These are phyloP conservation scores for Erigeron canadensis DNA, from an alignment of 129 eudicot genomes.

Conservation along the genomic window DNA sequence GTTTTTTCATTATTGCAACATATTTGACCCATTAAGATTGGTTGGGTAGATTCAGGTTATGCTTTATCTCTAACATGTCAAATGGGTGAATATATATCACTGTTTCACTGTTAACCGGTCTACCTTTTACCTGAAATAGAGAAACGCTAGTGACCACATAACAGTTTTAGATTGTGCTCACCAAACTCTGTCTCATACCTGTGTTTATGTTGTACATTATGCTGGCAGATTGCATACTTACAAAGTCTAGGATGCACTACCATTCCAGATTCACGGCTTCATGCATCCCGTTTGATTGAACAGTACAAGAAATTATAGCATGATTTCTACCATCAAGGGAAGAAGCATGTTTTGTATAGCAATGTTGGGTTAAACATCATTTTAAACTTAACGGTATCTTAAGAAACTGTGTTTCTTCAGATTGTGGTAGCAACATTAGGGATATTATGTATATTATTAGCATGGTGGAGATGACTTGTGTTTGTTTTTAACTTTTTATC, in stretches of 20 bases:
- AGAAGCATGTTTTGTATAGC: conserved; percentile 13
- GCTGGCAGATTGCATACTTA: conserved; percentile 64
- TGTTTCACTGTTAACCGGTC: no score
- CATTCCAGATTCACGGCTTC: conserved; percentile 85
- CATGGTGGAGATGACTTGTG: background rate
- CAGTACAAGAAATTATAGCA: conserved; percentile 76
- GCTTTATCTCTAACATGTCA: background rate
- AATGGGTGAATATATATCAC: background rate
- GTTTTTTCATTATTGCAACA: background rate
- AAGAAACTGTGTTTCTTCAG: conserved; percentile 1
- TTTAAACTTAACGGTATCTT: conserved; percentile 11
- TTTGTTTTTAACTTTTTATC: background rate
- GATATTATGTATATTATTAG: background rate
- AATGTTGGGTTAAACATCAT: conserved; percentile 5
- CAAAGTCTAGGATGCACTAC: conserved; percentile 86
- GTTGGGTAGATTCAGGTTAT: background rate
- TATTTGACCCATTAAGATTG: background rate
- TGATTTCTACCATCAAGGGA: conserved; percentile 8
- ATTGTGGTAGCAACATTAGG: background rate
- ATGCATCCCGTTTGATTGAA: conserved; percentile 89
- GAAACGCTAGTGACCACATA: background rate
- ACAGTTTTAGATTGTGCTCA: background rate
- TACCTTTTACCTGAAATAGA: background rate
- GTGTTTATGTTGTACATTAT: background rate
- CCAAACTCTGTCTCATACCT: background rate